These are phyloP conservation scores for Verticillium alfalfae DNA, from an alignment of 2,329 filamentous ascomycete species.

Conservation along the genomic window DNA sequence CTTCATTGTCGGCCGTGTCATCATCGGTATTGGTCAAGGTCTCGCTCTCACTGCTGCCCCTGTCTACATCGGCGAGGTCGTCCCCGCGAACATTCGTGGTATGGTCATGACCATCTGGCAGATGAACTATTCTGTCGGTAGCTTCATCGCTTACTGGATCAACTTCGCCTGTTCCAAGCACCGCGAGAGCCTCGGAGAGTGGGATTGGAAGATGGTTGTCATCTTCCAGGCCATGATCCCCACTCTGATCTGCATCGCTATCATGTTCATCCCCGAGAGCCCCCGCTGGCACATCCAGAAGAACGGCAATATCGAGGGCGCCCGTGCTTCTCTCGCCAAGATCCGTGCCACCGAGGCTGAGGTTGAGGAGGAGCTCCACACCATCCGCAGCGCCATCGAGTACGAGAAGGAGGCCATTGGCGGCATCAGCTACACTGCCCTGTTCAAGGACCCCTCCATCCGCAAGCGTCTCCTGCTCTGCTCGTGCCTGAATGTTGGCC, in stretches of 20 bases:
- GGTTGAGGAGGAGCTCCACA: slow-evolving; percentile 60
- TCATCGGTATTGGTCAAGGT: slow-evolving; percentile 67
- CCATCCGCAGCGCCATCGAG: slow-evolving; percentile 63
- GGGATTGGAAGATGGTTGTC: slow-evolving; percentile 70
- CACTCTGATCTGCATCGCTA: slow-evolving; percentile 51
- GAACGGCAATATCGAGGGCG: slow-evolving; percentile 53
- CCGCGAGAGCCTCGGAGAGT: slow-evolving; percentile 52
- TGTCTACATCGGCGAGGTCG: slow-evolving; percentile 12
- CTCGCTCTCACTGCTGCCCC: slow-evolving; percentile 36
- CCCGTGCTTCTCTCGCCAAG: slow-evolving; percentile 47
- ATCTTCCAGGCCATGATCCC: slow-evolving; percentile 70
- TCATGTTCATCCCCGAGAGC: slow-evolving; percentile 63
- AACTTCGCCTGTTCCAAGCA: slow-evolving; percentile 58
- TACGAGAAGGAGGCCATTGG: slow-evolving; percentile 67
- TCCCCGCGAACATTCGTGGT: slow-evolving; percentile 33
- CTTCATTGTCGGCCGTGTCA: slow-evolving; percentile 63
- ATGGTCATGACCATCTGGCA: slow-evolving; percentile 65
- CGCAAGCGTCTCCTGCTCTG: slow-evolving; percentile 62
- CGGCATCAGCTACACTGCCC: slow-evolving; percentile 50
- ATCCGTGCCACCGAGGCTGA: slow-evolving; percentile 61
- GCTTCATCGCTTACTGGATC: slow-evolving; percentile 48
- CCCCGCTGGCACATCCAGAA: slow-evolving; percentile 65
- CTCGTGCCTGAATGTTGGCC: slow-evolving; percentile 62
- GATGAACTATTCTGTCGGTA: slow-evolving; percentile 58
- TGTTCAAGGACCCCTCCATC: slow-evolving; percentile 66